A percentile compares a stretch with the other conserved stretches of the same genome.
phyloP scores from a whole-genome alignment of 352 stramenopile genomes.

The Globisporangium heterothallicum region DNA sequence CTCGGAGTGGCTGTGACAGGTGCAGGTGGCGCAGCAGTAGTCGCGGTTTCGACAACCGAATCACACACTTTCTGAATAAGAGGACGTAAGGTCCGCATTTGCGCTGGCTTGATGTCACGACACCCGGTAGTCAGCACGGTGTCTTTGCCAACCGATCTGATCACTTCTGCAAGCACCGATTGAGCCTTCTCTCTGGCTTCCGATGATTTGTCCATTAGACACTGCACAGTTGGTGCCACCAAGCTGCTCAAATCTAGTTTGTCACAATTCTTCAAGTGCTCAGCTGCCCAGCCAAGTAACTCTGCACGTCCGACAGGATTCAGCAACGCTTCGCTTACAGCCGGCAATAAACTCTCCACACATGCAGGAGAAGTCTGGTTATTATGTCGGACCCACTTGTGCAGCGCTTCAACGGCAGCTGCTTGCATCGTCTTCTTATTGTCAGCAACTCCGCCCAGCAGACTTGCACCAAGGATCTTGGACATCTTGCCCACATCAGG shows the following conservation, averaged over 20 bases:
- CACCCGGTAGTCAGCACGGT: constrained; percentile 63
- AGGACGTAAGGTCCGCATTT: constrained; percentile 84
- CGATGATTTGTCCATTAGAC: constrained; percentile 78
- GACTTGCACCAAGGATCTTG: constrained; percentile 62
- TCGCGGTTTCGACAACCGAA: constrained; percentile 24
- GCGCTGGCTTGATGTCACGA: constrained; percentile 77
- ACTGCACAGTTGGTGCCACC: constrained; percentile 70
- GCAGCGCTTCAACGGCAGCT: constrained; percentile 66
- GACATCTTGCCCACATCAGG: constrained; percentile 77
- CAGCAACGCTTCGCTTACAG: constrained; percentile 60
- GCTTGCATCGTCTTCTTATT: constrained; percentile 89
- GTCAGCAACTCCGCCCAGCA: constrained; percentile 71
- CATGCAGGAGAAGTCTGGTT: constrained; percentile 53
- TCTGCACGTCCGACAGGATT: constrained; percentile 80
- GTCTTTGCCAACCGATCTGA: constrained; percentile 79
- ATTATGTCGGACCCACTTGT: constrained; percentile 83
- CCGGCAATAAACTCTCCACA: constrained; percentile 65
- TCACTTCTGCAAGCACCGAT: constrained; percentile 67
- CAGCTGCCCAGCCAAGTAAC: constrained; percentile 64
- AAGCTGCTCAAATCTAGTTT: constrained; percentile 67
- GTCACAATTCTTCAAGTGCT: constrained; percentile 58
- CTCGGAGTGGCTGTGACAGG: constrained; percentile 1
- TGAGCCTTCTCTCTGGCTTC: constrained; percentile 82
- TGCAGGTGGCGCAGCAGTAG: constrained; percentile 4
- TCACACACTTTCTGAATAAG: constrained; percentile 75